These are phyloP conservation scores for Colletotrichum sp. DNA, from an alignment of 2,329 filamentous ascomycete genomes.

Conservation along the genomic window DNA sequence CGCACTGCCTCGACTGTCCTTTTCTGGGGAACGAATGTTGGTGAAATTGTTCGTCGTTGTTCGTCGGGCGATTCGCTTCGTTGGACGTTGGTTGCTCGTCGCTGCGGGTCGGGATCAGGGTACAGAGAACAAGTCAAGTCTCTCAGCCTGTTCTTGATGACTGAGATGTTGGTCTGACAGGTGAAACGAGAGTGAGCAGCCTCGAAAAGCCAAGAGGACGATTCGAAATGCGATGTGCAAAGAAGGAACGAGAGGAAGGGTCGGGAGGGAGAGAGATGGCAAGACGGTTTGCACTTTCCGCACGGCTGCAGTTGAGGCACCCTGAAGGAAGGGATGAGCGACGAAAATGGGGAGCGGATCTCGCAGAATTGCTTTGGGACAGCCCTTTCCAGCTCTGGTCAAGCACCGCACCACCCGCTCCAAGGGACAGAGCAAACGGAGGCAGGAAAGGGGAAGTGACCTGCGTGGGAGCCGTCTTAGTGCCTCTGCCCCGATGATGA, in stretches of 20 bases:
- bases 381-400: neutral
- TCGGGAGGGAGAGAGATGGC: neutral
- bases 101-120: neutral
- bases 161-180: neutral
- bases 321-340: conserved; percentile 3
- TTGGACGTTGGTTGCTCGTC: neutral
- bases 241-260: conserved; percentile 4
- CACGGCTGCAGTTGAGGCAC: neutral
- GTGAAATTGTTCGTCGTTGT: neutral
- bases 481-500: neutral
- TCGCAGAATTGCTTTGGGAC: neutral
- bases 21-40: neutral
- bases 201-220: neutral
- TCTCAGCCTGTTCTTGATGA: neutral
- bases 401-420: neutral
- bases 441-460: neutral
- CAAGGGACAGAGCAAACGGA: neutral
- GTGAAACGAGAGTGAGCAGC: conserved; percentile 7
- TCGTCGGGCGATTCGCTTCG: neutral
- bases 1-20: neutral
- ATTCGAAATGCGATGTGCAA: neutral
- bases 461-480: neutral
- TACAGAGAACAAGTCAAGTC: neutral
- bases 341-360: neutral
- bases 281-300: neutral